These are phyloP conservation scores for Naganishia onofrii DNA, from an alignment of 768 basidiomycete species.

Conservation along the genomic window DNA sequence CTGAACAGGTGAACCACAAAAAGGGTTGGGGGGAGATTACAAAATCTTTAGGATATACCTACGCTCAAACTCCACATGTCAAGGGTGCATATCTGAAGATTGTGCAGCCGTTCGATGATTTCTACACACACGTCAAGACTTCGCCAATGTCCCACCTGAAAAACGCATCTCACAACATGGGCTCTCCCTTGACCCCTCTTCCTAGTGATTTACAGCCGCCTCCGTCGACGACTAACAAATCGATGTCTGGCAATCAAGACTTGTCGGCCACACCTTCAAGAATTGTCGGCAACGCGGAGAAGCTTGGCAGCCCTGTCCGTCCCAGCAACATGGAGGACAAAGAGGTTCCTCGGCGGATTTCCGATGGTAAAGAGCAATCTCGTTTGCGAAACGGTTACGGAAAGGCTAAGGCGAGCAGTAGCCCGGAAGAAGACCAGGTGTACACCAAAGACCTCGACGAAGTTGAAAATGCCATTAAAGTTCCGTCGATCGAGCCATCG, in stretches of 20 bases:
- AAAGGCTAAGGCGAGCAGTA: neutral
- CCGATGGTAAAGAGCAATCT: neutral
- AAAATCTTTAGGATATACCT: slow-evolving; percentile 74
- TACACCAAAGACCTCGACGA: slow-evolving; percentile 7
- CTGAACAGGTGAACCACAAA: slow-evolving; percentile 68
- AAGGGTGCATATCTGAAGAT: slow-evolving; percentile 85
- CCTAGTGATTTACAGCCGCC: slow-evolving; percentile 5
- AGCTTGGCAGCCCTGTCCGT: slow-evolving; percentile 9
- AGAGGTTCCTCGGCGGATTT: neutral
- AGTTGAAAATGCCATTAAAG: slow-evolving; percentile 11
- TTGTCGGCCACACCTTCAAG: slow-evolving; percentile 16
- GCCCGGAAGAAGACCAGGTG: neutral
- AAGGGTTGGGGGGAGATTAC: slow-evolving; percentile 89
- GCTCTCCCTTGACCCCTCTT: slow-evolving; percentile 11
- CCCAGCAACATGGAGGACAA: neutral
- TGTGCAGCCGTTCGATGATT: slow-evolving; percentile 93
- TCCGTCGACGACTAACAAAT: slow-evolving; percentile 12
- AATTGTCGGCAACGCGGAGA: slow-evolving; percentile 7
- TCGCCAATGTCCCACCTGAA: slow-evolving; percentile 9
- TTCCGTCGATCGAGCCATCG: neutral
- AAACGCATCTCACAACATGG: neutral
- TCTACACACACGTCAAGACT: slow-evolving; percentile 65
- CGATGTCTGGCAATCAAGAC: neutral
- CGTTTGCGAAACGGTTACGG: neutral
- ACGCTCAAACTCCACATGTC: slow-evolving; percentile 77